Evolutionary conservation across 2,329 filamentous ascomycete species (phyloP), one percentile per base, ranked within the genome.

Genomic region (Chrysoporthe cubensis): DNA sequence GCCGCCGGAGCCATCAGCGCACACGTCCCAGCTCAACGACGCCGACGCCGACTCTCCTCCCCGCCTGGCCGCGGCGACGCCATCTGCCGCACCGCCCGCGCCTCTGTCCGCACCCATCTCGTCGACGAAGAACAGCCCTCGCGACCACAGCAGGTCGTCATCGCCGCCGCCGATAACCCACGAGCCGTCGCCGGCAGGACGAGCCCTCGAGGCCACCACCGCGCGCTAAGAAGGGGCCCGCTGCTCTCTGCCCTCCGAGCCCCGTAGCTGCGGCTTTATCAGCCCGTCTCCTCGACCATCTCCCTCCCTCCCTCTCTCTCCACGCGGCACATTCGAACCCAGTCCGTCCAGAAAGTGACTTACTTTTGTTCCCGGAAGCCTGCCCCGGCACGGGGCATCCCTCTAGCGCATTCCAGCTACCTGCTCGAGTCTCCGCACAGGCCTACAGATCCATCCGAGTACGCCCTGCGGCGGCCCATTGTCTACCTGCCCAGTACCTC

Each of bases 341-440:
- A 16, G 37, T 8, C 58, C 58, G 34, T 26, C 26, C 26, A 26
- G 26, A 26, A 26, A 26, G 26, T 26, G 44, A 43, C 4, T 26
- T 26, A 46, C 58, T 26, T 26, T 58, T n/a, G 26, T 16, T 64
- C 52, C 52, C 62, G 62, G 62, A 64, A 64, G 16, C 52, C 37
- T 57, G 54, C 62, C 62, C 62, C 62, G 52, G 50, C 50, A 64
- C 48, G 43, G 48, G 37, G 50, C 32, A 52, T 43, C 62, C 62
- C 62, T 44, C 58, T 46, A 18, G 26, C 40, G 26, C 13, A 9
- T 11, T 16, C 54, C 14, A 43, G 42, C 61, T 34, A 42, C 11
- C 61, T 52, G 7, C 44, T 37, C 16, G 9, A 9, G 26, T 50
- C 50, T 54, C 50, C 50, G 50, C 50, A 26, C 26, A 54, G 21